These are phyloP conservation scores for Phylloporus arenicola DNA, from an alignment of 768 basidiomycete species.

Conservation along the genomic window DNA sequence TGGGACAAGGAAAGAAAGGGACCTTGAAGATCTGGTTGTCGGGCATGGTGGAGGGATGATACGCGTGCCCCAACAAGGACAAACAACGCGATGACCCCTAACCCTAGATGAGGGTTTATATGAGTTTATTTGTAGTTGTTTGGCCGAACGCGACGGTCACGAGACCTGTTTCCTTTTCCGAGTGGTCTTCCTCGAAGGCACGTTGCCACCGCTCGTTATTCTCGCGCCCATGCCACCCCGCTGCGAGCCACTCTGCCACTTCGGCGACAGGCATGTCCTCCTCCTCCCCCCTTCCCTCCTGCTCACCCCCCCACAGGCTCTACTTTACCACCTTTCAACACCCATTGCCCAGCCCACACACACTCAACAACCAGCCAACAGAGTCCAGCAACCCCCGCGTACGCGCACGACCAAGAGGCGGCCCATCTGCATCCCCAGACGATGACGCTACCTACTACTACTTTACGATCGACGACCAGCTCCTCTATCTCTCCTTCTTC, in stretches of 20 bases:
- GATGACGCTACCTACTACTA: constrained; percentile 78
- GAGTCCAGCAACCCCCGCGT: constrained; percentile 56
- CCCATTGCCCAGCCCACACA: constrained; percentile 60
- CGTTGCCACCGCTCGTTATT: constrained; percentile 24
- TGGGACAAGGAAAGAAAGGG: not conserved
- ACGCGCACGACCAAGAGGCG: constrained; percentile 53
- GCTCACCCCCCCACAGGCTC: constrained; percentile 45
- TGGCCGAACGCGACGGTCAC: constrained; percentile 33
- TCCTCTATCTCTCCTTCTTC: constrained; percentile 90
- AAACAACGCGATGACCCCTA: constrained; percentile 33
- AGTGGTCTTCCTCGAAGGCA: constrained; percentile 25
- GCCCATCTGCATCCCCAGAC: constrained; percentile 64
- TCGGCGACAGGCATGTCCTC: constrained; percentile 61
- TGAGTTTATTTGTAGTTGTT: constrained; percentile 21
- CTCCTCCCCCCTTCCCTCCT: not conserved
- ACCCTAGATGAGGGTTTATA: constrained; percentile 21
- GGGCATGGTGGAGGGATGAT: constrained; percentile 46
- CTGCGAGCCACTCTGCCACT: constrained; percentile 77
- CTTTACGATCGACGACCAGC: constrained; percentile 90
- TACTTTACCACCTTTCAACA: constrained; percentile 88
- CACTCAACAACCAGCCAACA: constrained; percentile 54
- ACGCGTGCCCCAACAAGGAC: constrained; percentile 39
- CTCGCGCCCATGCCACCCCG: constrained; percentile 35
- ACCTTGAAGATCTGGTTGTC: constrained; percentile 90
- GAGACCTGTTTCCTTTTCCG: constrained; percentile 33